These are phyloP conservation scores for Murraya koenigii DNA, from an alignment of 345 rosid genomes.

Conservation along the genomic window DNA sequence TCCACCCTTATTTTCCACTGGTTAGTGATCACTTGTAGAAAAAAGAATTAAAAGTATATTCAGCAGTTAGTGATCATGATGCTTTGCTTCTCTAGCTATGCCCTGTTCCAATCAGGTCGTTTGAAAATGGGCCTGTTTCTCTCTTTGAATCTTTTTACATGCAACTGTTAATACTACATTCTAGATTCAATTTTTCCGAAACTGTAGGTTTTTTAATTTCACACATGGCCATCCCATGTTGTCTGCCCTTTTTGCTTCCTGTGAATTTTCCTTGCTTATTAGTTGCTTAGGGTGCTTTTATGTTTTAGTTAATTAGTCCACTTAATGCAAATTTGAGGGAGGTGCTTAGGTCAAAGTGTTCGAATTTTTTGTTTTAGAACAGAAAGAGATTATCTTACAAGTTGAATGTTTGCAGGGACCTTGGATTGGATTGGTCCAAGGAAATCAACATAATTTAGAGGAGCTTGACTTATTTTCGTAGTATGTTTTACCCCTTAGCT, in stretches of 20 bases:
- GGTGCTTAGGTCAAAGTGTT: not conserved
- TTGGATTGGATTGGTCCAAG: constrained; percentile 5
- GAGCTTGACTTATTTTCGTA: not conserved
- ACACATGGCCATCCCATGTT: not conserved
- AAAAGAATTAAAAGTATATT: not conserved
- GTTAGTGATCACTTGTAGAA: not conserved
- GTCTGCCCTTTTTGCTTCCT: not conserved
- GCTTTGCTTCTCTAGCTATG: constrained; percentile 1
- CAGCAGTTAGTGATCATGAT: not conserved
- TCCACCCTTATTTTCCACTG: not conserved
- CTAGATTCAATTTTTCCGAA: constrained; percentile 11
- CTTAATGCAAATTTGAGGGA: not conserved
- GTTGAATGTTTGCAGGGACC: not conserved
- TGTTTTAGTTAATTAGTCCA: not conserved
- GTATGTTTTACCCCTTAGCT: not conserved
- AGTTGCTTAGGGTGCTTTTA: not conserved
- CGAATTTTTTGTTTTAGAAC: not conserved
- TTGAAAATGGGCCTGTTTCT: not conserved
- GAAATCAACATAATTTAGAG: not conserved
- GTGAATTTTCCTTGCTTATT: not conserved
- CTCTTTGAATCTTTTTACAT: constrained; percentile 12
- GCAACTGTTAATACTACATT: not conserved
- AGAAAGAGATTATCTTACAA: not conserved
- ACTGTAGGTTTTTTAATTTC: not conserved
- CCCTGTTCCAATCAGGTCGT: not conserved